Percentiles rank a stretch among this genome's conserved stretches.
Evolutionary conservation across 768 basidiomycete genomes (phyloP).

Genomic region (Kwoniella heveanensis): DNA sequence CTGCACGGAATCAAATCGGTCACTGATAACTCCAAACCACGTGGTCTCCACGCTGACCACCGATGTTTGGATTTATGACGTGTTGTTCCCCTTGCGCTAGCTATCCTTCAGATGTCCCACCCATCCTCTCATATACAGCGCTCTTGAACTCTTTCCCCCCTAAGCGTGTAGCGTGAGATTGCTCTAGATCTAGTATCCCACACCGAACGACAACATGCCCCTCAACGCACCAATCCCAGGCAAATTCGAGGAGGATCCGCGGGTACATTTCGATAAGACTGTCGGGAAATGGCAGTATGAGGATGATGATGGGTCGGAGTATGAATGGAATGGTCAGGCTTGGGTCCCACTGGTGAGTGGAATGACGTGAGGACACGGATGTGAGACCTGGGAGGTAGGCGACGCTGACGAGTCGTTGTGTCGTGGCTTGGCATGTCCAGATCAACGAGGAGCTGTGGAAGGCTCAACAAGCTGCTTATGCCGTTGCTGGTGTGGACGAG

Average conservation of each 20-base stretch:
- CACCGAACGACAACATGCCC: constrained; percentile 25
- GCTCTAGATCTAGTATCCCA: too few relatives aligned
- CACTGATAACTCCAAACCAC: background rate
- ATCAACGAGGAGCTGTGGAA: constrained; percentile 82
- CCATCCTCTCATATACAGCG: too few relatives aligned
- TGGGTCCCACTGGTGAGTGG: constrained; percentile 82
- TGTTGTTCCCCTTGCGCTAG: background rate
- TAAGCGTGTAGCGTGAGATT: too few relatives aligned
- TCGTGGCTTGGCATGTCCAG: too few relatives aligned
- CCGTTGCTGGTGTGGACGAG: constrained; percentile 90
- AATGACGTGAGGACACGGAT: background rate
- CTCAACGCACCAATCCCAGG: constrained; percentile 29
- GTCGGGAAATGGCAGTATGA: constrained; percentile 84
- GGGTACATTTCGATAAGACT: constrained; percentile 75
- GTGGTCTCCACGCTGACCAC: background rate
- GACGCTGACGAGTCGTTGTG: too few relatives aligned
- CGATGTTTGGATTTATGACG: background rate
- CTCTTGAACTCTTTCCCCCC: too few relatives aligned
- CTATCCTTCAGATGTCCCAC: too few relatives aligned
- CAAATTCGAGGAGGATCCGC: constrained; percentile 75
- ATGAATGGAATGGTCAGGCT: constrained; percentile 83
- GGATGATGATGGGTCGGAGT: constrained; percentile 82
- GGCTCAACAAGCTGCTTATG: constrained; percentile 93
- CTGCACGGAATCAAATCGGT: too few relatives aligned
- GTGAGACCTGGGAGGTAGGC: too few relatives aligned